Evolutionary conservation across 768 basidiomycete species (phyloP).

Genomic region (Russula griseocarnosa): DNA sequence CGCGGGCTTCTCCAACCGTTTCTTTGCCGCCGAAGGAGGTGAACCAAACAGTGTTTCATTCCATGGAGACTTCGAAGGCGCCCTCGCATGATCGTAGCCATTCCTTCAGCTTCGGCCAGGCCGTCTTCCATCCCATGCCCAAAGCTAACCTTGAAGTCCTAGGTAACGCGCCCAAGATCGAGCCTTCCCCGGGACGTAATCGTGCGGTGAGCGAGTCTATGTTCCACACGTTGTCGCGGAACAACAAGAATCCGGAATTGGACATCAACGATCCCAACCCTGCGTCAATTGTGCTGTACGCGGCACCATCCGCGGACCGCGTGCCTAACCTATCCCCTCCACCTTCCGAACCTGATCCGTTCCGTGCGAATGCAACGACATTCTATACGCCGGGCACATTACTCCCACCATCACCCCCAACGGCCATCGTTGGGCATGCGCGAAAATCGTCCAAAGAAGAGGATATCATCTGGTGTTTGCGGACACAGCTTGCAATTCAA

Average conservation of each 20-base stretch:
- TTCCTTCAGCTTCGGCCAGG: constrained; percentile 66
- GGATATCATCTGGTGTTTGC: constrained; percentile 64
- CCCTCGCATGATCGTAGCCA: constrained; percentile 50
- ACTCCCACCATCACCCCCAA: constrained; percentile 58
- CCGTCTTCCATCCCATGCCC: constrained; percentile 53
- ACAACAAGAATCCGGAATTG: constrained; percentile 45
- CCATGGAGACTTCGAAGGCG: constrained; percentile 31
- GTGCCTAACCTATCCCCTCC: constrained; percentile 22
- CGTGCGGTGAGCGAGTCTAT: constrained; percentile 63
- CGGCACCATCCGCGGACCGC: constrained; percentile 26
- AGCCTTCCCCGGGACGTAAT: constrained; percentile 37
- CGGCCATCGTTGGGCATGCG: constrained; percentile 38
- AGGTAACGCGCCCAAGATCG: background rate
- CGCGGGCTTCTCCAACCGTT: constrained; percentile 12
- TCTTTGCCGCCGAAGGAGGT: constrained; percentile 7
- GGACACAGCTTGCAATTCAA: constrained; percentile 71
- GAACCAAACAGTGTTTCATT: constrained; percentile 15
- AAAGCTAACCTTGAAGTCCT: constrained; percentile 23
- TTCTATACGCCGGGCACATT: constrained; percentile 75
- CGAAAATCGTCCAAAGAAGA: constrained; percentile 69
- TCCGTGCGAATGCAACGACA: constrained; percentile 65
- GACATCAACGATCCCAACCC: constrained; percentile 62
- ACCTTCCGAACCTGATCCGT: constrained; percentile 61
- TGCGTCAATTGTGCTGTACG: constrained; percentile 46
- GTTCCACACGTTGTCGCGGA: constrained; percentile 54